phyloP scores from a whole-genome alignment of 2,329 filamentous ascomycete species.

The Penicillium verrucosum region DNA sequence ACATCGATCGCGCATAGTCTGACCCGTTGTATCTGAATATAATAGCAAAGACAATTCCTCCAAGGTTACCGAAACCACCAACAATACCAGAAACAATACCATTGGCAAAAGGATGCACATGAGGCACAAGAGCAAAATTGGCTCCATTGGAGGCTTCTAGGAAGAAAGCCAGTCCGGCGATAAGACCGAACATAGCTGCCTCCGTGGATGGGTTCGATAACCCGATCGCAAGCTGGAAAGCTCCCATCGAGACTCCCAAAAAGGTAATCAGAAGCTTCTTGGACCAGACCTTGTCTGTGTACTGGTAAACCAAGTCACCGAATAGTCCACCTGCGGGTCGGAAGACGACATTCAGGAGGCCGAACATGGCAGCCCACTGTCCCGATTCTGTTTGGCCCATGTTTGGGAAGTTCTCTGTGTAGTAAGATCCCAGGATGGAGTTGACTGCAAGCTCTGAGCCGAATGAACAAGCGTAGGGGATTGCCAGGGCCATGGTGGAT shows the following conservation, averaged over 20 bases:
- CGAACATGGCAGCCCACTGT: slow-evolving; percentile 56
- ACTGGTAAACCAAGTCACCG: slow-evolving; percentile 55
- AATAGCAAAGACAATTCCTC: slow-evolving; percentile 79
- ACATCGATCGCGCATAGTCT: slow-evolving; percentile 68
- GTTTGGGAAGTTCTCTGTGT: slow-evolving; percentile 53
- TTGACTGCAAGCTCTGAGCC: slow-evolving; percentile 61
- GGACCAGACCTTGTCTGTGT: slow-evolving; percentile 54
- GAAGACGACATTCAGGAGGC: slow-evolving; percentile 50
- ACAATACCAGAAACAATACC: slow-evolving; percentile 74
- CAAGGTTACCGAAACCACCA: slow-evolving; percentile 77
- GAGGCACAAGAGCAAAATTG: slow-evolving; percentile 81
- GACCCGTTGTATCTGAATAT: slow-evolving; percentile 72
- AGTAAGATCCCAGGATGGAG: slow-evolving; percentile 59
- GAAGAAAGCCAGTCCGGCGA: slow-evolving; percentile 76
- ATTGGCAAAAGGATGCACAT: slow-evolving; percentile 80
- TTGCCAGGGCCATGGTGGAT: slow-evolving; percentile 52
- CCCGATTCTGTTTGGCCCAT: slow-evolving; percentile 56
- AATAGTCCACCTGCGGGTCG: slow-evolving; percentile 51
- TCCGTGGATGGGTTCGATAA: slow-evolving; percentile 60
- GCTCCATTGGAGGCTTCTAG: slow-evolving; percentile 81
- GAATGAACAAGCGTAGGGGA: slow-evolving; percentile 60
- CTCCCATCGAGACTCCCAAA: slow-evolving; percentile 56
- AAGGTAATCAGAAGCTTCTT: slow-evolving; percentile 63
- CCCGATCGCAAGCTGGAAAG: slow-evolving; percentile 62
- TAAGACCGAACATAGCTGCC: slow-evolving; percentile 69